These are phyloP conservation scores for Amanita fuliginea DNA, from an alignment of 768 basidiomycete genomes.

Conservation along the genomic window DNA sequence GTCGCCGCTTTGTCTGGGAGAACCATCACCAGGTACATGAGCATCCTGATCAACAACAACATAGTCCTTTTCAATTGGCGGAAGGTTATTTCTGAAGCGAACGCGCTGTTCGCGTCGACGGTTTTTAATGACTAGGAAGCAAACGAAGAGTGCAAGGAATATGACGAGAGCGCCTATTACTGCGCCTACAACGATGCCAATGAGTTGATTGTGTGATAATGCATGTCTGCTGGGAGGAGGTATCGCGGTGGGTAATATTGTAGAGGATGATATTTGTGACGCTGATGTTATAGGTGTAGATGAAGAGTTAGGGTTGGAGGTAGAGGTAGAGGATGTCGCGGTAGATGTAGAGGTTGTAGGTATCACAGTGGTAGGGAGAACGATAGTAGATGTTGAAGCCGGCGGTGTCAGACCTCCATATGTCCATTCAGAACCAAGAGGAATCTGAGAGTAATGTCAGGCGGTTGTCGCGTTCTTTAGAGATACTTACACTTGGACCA, in stretches of 20 bases:
- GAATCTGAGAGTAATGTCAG: conserved; percentile 39
- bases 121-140: conserved; percentile 21
- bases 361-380: conserved; percentile 16
- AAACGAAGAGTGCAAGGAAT: conserved; percentile 34
- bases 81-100: conserved; percentile 18
- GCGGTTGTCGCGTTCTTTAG: background rate
- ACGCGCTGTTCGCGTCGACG: conserved; percentile 13
- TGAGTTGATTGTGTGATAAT: conserved; percentile 24
- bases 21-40: conserved; percentile 47
- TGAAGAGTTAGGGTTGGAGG: conserved; percentile 13
- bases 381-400: conserved; percentile 18
- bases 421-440: conserved; percentile 58
- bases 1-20: conserved; percentile 58
- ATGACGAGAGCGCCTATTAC: conserved; percentile 42
- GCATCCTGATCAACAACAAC: conserved; percentile 26
- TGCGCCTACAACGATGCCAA: conserved; percentile 49
- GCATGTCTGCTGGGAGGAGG: conserved; percentile 12
- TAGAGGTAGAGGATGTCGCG: conserved; percentile 16
- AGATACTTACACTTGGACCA: conserved; percentile 63
- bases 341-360: conserved; percentile 21
- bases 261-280: conserved; percentile 5
- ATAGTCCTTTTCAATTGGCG: conserved; percentile 27
- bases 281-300: conserved; percentile 18
- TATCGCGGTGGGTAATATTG: conserved; percentile 11
- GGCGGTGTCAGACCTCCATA: conserved; percentile 58